These are phyloP conservation scores for Leishmania lainsoni DNA, from an alignment of 208 protist genomes.

Conservation along the genomic window DNA sequence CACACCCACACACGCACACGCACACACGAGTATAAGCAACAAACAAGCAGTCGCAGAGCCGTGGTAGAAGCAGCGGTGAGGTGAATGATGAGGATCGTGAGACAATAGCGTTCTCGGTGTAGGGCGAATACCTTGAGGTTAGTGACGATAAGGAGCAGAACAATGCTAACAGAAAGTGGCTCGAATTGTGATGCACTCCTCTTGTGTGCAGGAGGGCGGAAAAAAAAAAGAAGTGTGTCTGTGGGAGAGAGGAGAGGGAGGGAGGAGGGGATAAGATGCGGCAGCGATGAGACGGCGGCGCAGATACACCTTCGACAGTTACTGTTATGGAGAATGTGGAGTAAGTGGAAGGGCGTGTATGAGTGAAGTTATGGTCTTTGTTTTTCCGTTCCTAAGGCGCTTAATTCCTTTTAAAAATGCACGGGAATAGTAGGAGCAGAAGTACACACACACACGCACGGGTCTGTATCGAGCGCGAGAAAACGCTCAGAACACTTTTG, in stretches of 20 bases:
- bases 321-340: too few species aligned
- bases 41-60: not conserved
- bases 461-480: not conserved
- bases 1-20: not conserved
- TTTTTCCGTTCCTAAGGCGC: not conserved
- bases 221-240: not conserved
- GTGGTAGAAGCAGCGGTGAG: not conserved
- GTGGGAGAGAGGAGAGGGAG: not conserved
- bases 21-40: not conserved
- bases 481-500: not conserved
- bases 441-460: constrained; percentile 3
- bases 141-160: not conserved
- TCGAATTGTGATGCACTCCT: not conserved
- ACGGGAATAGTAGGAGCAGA: not conserved
- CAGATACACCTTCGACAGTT: not conserved
- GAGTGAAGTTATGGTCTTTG: not conserved
- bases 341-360: not conserved
- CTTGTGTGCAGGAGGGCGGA: not conserved
- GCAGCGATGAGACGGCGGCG: not conserved
- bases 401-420: not conserved
- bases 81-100: not conserved
- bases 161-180: not conserved
- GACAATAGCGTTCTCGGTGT: not conserved
- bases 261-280: not conserved
- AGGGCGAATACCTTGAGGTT: not conserved